Conservation (phyloP, 192 early-diverging fungal genomes). For the Umbelopsis vinacea region DNA sequence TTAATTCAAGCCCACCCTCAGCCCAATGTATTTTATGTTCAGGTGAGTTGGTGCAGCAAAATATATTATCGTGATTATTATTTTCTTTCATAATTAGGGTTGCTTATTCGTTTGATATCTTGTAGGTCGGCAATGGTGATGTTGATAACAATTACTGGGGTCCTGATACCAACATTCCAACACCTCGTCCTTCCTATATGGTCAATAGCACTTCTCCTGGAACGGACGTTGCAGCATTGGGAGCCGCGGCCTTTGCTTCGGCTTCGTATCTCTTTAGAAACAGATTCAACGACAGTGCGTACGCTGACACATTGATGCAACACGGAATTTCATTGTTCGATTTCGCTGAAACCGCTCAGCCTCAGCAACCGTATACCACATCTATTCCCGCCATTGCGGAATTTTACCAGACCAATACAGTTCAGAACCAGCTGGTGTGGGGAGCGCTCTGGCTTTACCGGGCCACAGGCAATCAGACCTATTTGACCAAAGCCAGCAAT, state of each 20-base stretch:
- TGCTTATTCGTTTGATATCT: no score
- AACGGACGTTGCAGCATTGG: conserved; percentile 58
- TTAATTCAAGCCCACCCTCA: conserved; percentile 62
- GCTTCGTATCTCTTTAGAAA: conserved; percentile 57
- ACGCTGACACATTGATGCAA: conserved; percentile 44
- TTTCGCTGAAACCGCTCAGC: conserved; percentile 53
- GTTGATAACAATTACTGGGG: conserved; percentile 67
- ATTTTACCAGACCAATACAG: conserved; percentile 49
- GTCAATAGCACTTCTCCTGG: conserved; percentile 52
- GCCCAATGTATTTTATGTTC: conserved; percentile 52
- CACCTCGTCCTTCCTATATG: conserved; percentile 54
- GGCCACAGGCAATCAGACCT: conserved; percentile 48
- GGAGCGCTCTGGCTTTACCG: conserved; percentile 62
- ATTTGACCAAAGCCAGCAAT: conserved; percentile 47
- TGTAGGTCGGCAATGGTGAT: conserved; percentile 44
- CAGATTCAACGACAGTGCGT: conserved; percentile 50
- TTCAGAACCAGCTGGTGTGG: conserved; percentile 53
- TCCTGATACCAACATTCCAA: conserved; percentile 46
- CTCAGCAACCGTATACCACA: conserved; percentile 46
- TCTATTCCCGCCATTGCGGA: conserved; percentile 42
- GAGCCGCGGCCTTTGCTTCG: conserved; percentile 60
- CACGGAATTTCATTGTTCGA: conserved; percentile 50
- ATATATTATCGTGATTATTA: no score
- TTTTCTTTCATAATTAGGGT: no score
- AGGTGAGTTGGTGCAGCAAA: conserved; percentile 36